A percentile compares a stretch with the other conserved stretches of the same genome.
Evolutionary conservation across 2,329 filamentous ascomycete species (phyloP).

Genomic region (Gaeumannomyces sp.): DNA sequence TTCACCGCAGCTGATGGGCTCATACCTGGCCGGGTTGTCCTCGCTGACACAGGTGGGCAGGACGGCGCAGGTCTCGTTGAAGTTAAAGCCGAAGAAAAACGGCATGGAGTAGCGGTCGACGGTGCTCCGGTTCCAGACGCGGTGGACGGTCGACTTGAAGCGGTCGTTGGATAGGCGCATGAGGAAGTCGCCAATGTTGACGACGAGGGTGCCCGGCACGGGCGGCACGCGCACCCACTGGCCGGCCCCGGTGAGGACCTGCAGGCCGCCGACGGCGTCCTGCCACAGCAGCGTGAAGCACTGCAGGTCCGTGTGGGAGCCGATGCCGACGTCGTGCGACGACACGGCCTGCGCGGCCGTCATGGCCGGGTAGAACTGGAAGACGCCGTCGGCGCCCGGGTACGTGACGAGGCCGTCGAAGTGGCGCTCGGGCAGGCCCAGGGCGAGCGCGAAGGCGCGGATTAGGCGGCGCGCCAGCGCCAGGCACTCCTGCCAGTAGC

Average conservation of each 20-base stretch:
- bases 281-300: slow-evolving; percentile 45
- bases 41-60: slow-evolving; percentile 33
- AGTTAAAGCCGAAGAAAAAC: slow-evolving; percentile 48
- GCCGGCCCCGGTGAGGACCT: slow-evolving; percentile 34
- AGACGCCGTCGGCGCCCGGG: slow-evolving; percentile 24
- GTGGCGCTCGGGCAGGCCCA: slow-evolving; percentile 22
- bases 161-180: slow-evolving; percentile 44
- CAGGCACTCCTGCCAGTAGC: slow-evolving; percentile 20
- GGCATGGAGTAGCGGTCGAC: slow-evolving; percentile 46
- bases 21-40: slow-evolving; percentile 33
- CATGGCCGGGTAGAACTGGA: slow-evolving; percentile 19
- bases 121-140: slow-evolving; percentile 37
- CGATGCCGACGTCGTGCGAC: slow-evolving; percentile 33
- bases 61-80: slow-evolving; percentile 36
- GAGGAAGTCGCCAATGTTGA: slow-evolving; percentile 48
- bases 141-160: slow-evolving; percentile 42
- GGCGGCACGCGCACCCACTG: slow-evolving; percentile 37
- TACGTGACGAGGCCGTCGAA: slow-evolving; percentile 34
- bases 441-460: slow-evolving; percentile 18
- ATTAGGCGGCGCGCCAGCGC: slow-evolving; percentile 18
- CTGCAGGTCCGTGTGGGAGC: slow-evolving; percentile 42
- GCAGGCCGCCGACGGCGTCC: slow-evolving; percentile 35
- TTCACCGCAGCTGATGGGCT: slow-evolving; percentile 35
- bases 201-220: slow-evolving; percentile 40
- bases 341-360: slow-evolving; percentile 21